Evolutionary conservation across 2,329 filamentous ascomycete genomes (phyloP).

Genomic region (Emergomyces africanus): DNA sequence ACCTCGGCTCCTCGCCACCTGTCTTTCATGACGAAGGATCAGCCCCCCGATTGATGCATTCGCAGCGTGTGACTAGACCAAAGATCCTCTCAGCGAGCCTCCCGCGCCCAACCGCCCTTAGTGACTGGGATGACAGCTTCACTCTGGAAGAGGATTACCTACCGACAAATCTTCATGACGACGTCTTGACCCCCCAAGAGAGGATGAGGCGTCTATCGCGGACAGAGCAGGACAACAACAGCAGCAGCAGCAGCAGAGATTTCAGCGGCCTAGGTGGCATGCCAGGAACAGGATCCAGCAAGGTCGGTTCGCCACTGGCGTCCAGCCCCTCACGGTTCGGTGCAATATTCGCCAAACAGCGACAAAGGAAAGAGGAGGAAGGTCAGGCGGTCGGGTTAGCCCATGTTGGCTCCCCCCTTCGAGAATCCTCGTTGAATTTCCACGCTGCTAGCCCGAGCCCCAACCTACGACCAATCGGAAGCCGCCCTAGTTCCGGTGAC

Average conservation of each 20-base stretch:
- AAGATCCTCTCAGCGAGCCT: conserved; percentile 50
- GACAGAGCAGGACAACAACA: conserved; percentile 40
- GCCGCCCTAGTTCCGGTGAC: conserved; percentile 35
- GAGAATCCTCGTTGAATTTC: conserved; percentile 44
- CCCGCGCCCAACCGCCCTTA: conserved; percentile 37
- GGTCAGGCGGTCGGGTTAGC: conserved; percentile 38
- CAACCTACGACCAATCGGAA: conserved; percentile 38
- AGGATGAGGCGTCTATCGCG: conserved; percentile 47
- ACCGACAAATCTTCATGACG: conserved; percentile 54
- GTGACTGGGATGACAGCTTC: conserved; percentile 53
- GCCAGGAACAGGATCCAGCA: conserved; percentile 34
- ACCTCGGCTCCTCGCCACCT: conserved; percentile 45
- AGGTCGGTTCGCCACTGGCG: conserved; percentile 43
- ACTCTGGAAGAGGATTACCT: conserved; percentile 83
- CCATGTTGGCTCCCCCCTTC: conserved; percentile 53
- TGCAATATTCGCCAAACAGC: conserved; percentile 43
- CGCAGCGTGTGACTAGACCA: conserved; percentile 49
- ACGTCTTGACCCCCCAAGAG: conserved; percentile 50
- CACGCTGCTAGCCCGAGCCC: conserved; percentile 31
- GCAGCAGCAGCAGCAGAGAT: conserved; percentile 31
- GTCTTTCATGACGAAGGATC: conserved; percentile 53
- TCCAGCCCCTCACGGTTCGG: conserved; percentile 52
- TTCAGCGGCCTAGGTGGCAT: conserved; percentile 40
- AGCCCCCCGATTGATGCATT: conserved; percentile 48
- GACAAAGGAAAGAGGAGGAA: conserved; percentile 40